These are phyloP conservation scores for Teunomyces lycoperdinae DNA, from an alignment of 805 yeast species.

Conservation along the genomic window DNA sequence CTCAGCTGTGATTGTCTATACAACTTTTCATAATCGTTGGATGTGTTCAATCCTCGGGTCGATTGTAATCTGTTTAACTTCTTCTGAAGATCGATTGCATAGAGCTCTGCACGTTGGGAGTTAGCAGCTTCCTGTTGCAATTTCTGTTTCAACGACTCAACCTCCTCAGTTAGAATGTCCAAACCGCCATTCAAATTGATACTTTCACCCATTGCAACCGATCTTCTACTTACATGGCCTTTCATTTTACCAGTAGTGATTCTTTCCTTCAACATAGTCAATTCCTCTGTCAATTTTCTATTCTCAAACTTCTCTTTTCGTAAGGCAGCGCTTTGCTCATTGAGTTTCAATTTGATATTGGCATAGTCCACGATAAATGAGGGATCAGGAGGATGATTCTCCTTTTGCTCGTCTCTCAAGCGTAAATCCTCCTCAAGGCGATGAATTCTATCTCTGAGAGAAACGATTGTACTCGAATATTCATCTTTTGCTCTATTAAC, in stretches of 20 bases:
- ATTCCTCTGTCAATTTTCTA: constrained; percentile 51
- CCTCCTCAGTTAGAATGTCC: constrained; percentile 36
- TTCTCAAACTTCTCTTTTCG: constrained; percentile 47
- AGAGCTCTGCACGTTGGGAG: constrained; percentile 49
- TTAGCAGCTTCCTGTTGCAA: constrained; percentile 52
- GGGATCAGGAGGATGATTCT: constrained; percentile 37
- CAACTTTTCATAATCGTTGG: constrained; percentile 35
- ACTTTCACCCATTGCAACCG: constrained; percentile 33
- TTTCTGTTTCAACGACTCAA: constrained; percentile 46
- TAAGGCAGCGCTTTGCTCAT: constrained; percentile 49
- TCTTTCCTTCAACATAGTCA: constrained; percentile 58
- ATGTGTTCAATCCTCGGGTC: constrained; percentile 35
- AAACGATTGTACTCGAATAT: constrained; percentile 25
- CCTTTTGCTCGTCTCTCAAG: constrained; percentile 29
- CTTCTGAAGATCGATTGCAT: constrained; percentile 43
- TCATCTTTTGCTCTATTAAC: constrained; percentile 21
- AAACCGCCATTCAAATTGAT: constrained; percentile 7
- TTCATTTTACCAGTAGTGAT: constrained; percentile 58
- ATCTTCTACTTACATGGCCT: constrained; percentile 28
- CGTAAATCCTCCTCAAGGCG: constrained; percentile 4
- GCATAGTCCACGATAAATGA: constrained; percentile 44
- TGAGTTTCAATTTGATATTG: constrained; percentile 47
- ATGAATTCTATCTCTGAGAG: constrained; percentile 10
- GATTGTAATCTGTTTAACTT: constrained; percentile 40
- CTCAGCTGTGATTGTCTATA: constrained; percentile 34